Conservation (phyloP, 768 basidiomycete species). For the Lactarius indigo region DNA sequence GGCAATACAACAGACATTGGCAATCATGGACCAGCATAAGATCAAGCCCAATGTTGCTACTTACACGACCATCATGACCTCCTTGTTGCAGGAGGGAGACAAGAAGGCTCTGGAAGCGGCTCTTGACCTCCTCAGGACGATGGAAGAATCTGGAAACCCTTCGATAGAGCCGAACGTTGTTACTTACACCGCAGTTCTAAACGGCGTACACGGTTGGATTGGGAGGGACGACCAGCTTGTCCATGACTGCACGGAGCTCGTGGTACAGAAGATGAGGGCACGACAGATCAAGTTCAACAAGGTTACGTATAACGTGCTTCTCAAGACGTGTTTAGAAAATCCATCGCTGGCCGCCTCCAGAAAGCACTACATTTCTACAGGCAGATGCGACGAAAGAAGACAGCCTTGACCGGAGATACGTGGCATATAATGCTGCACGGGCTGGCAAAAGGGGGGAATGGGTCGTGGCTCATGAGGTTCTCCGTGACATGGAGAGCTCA, state of each 20-base stretch:
- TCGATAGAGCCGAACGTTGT: slow-evolving; percentile 62
- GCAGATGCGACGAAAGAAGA: slow-evolving; percentile 51
- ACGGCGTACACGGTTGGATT: slow-evolving; percentile 61
- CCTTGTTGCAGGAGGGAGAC: slow-evolving; percentile 58
- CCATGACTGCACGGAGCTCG: slow-evolving; percentile 45
- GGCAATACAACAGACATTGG: slow-evolving; percentile 59
- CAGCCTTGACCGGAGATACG: slow-evolving; percentile 56
- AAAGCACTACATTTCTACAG: slow-evolving; percentile 56
- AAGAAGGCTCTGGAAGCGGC: slow-evolving; percentile 56
- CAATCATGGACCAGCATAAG: slow-evolving; percentile 73
- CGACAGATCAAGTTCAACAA: slow-evolving; percentile 53
- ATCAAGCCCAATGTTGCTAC: slow-evolving; percentile 71
- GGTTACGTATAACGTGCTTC: slow-evolving; percentile 72
- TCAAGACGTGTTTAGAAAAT: slow-evolving; percentile 61
- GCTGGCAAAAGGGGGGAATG: slow-evolving; percentile 56
- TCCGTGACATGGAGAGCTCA: slow-evolving; percentile 57
- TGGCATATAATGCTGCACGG: slow-evolving; percentile 77
- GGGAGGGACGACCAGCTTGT: slow-evolving; percentile 46
- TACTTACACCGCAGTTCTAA: slow-evolving; percentile 79
- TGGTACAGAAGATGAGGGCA: slow-evolving; percentile 57
- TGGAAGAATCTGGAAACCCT: slow-evolving; percentile 55
- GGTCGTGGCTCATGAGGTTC: slow-evolving; percentile 55
- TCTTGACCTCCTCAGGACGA: slow-evolving; percentile 64
- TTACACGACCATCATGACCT: slow-evolving; percentile 76
- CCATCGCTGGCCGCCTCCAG: slow-evolving; percentile 44